Evolutionary conservation across 257 asterid species (phyloP).

Genomic region (Solanum pinnatisectum): DNA sequence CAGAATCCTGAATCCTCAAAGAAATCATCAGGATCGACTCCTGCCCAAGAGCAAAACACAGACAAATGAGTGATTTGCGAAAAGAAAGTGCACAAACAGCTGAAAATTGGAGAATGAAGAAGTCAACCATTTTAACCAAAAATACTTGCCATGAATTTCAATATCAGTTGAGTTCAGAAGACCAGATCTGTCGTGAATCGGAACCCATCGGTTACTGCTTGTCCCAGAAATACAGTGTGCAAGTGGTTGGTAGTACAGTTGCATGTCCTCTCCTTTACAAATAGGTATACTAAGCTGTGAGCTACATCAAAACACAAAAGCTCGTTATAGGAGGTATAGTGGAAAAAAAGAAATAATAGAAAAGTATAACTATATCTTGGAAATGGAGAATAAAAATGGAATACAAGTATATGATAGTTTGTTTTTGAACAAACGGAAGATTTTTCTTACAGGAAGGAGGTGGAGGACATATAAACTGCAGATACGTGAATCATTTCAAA

Average conservation of each 20-base stretch:
- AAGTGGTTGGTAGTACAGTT: constrained; percentile 71
- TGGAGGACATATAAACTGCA: neutral
- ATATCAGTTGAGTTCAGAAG: constrained; percentile 41
- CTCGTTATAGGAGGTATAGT: neutral
- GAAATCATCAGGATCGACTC: constrained; percentile 66
- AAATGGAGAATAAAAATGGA: neutral
- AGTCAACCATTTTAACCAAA: neutral
- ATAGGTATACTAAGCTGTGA: constrained; percentile 40
- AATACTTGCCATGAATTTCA: constrained; percentile 56
- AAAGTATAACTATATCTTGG: neutral
- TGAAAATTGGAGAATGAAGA: neutral
- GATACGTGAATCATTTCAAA: neutral
- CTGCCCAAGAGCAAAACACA: constrained; percentile 20
- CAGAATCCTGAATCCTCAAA: constrained; percentile 57
- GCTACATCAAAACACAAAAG: constrained; percentile 19
- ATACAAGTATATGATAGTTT: neutral
- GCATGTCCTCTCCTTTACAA: constrained; percentile 66
- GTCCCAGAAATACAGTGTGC: constrained; percentile 64
- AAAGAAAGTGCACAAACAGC: neutral
- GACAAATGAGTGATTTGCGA: neutral
- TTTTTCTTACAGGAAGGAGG: neutral
- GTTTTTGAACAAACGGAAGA: too few species aligned
- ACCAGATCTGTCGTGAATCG: constrained; percentile 54
- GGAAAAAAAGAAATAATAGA: neutral
- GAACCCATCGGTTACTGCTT: constrained; percentile 64